phyloP scores from a whole-genome alignment of 306 rosid species.

The Canavalia ensiformis region DNA sequence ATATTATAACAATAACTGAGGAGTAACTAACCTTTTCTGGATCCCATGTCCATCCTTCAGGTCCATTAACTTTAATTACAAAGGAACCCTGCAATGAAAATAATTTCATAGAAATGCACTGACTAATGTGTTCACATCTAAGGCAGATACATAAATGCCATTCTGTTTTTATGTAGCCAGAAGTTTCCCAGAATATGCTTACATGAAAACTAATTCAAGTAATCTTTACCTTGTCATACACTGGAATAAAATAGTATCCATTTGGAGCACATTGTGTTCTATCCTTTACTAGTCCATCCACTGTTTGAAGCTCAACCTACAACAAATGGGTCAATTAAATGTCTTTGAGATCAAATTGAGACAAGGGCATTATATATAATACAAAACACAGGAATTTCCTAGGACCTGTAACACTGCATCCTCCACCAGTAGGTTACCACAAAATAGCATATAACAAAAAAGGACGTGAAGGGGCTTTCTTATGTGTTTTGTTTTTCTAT shows the following conservation, averaged over 20 bases:
- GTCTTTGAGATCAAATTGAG: slow-evolving; percentile 2
- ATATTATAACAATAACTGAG: slow-evolving; percentile 33
- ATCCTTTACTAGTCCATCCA: slow-evolving; percentile 94
- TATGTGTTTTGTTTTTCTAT: slow-evolving; percentile 6
- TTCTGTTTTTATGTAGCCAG: slow-evolving; percentile 3
- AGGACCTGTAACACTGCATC: slow-evolving; percentile 16
- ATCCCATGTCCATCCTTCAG: slow-evolving; percentile 97
- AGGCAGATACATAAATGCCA: not conserved
- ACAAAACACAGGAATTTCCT: slow-evolving; percentile 30
- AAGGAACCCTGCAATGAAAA: slow-evolving; percentile 82
- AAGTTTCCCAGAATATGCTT: slow-evolving; percentile 33
- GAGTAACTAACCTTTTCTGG: slow-evolving; percentile 77
- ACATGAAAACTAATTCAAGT: slow-evolving; percentile 23
- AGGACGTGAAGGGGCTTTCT: not conserved
- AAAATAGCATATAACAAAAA: not conserved
- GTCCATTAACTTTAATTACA: slow-evolving; percentile 83
- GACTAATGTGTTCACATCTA: slow-evolving; percentile 13
- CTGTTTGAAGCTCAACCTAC: slow-evolving; percentile 94
- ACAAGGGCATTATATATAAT: not conserved
- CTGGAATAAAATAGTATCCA: slow-evolving; percentile 99
- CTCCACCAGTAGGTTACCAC: slow-evolving; percentile 5
- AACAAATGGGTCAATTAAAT: slow-evolving; percentile 45
- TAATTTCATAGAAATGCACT: slow-evolving; percentile 51
- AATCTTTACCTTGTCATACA: slow-evolving; percentile 87
- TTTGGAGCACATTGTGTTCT: slow-evolving; percentile 98